Evolutionary conservation across 352 stramenopile genomes (phyloP).

Genomic region (Phytophthora capsici): DNA sequence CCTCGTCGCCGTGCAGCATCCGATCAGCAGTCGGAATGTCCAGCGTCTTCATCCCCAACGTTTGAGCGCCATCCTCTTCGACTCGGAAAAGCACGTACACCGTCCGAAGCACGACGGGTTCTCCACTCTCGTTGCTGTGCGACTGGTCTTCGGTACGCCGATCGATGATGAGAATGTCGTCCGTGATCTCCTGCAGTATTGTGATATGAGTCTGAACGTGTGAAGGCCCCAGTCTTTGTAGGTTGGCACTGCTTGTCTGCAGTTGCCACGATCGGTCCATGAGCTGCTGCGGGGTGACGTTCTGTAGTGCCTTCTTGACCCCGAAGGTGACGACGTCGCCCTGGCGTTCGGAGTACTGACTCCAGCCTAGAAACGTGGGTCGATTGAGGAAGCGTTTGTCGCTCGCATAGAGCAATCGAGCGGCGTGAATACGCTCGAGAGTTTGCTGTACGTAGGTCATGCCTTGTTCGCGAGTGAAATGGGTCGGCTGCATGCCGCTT

Average conservation of each 20-base stretch:
- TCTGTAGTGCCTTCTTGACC: slow-evolving; percentile 34
- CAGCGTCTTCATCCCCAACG: slow-evolving; percentile 43
- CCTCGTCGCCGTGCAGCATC: slow-evolving; percentile 21
- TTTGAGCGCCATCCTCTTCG: slow-evolving; percentile 10
- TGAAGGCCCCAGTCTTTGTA: slow-evolving; percentile 27
- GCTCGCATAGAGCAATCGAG: slow-evolving; percentile 26
- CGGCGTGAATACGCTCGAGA: slow-evolving; percentile 22
- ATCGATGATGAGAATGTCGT: slow-evolving; percentile 40
- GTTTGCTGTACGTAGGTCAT: slow-evolving; percentile 19
- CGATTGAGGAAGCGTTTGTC: slow-evolving; percentile 23
- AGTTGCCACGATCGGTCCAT: slow-evolving; percentile 34
- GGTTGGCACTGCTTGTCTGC: slow-evolving; percentile 25
- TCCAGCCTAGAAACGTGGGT: slow-evolving; percentile 56
- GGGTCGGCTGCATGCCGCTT: slow-evolving; percentile 10
- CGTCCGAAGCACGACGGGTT: slow-evolving; percentile 27
- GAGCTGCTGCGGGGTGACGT: slow-evolving; percentile 23
- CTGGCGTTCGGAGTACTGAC: slow-evolving; percentile 32
- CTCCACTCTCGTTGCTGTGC: neutral
- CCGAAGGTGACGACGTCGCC: slow-evolving; percentile 40
- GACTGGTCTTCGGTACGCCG: slow-evolving; percentile 27
- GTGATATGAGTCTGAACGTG: slow-evolving; percentile 28
- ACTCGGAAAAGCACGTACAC: slow-evolving; percentile 39
- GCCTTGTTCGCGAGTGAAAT: slow-evolving; percentile 31
- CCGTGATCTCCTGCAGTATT: slow-evolving; percentile 33
- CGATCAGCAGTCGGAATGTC: slow-evolving; percentile 27